Evolutionary conservation across 73 alveolate genomes (phyloP).

Genomic region (Effrenium voratum): DNA sequence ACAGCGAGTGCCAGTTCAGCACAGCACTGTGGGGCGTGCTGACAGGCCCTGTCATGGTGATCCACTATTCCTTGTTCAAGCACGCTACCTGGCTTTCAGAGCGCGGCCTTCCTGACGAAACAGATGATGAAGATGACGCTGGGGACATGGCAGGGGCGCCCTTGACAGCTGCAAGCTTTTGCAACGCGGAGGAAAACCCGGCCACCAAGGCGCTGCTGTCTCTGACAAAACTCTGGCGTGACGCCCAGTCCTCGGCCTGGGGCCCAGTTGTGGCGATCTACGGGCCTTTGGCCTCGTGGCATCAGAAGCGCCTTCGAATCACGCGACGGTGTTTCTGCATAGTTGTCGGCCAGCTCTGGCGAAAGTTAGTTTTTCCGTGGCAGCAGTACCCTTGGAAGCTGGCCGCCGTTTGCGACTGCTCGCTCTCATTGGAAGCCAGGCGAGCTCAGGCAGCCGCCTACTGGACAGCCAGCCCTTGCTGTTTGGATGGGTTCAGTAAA

Average conservation of each 20-base stretch:
- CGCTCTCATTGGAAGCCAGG: background rate
- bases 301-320: background rate
- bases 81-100: slow-evolving; percentile 41
- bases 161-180: slow-evolving; percentile 14
- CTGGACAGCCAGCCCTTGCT: background rate
- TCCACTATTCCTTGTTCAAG: background rate
- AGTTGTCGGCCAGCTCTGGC: slow-evolving; percentile 17
- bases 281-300: slow-evolving; percentile 47
- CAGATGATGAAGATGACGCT: background rate
- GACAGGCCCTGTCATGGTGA: slow-evolving; percentile 5
- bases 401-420: background rate
- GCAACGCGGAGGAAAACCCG: slow-evolving; percentile 31
- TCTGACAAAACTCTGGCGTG: background rate
- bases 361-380: slow-evolving; percentile 16
- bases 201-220: slow-evolving; percentile 29
- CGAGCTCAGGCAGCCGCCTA: background rate
- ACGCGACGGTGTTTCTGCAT: background rate
- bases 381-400: slow-evolving; percentile 52
- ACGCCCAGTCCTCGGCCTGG: background rate
- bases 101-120: background rate
- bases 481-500: slow-evolving; percentile 4
- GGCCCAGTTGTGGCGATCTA: slow-evolving; percentile 38
- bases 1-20: background rate
- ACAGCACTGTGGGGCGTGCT: slow-evolving; percentile 39
- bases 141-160: background rate